phyloP scores from a whole-genome alignment of 768 basidiomycete species.

The Hypholoma fasciculare region DNA sequence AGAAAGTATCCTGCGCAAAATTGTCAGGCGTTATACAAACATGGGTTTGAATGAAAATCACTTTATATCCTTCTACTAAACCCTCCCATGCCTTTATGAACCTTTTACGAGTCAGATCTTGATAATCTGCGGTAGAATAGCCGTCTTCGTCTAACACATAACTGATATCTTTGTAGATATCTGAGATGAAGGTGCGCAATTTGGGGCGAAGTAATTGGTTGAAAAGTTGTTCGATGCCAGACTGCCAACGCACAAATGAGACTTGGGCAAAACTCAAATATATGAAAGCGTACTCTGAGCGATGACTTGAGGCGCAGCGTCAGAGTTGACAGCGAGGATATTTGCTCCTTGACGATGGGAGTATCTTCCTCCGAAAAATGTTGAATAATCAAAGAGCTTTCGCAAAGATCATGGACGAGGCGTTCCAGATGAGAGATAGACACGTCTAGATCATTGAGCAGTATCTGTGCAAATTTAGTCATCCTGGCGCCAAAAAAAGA shows the following conservation, averaged over 20 bases:
- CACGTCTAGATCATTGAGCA: constrained; percentile 92
- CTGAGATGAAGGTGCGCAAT: constrained; percentile 78
- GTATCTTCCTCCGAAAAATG: constrained; percentile 67
- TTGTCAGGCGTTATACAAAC: constrained; percentile 4
- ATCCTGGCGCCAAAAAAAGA: neutral
- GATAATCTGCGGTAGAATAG: constrained; percentile 81
- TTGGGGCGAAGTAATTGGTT: constrained; percentile 91
- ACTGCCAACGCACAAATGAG: constrained; percentile 36
- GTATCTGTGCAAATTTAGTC: constrained; percentile 50
- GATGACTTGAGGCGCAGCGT: constrained; percentile 68
- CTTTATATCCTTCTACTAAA: constrained; percentile 86
- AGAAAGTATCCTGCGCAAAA: constrained; percentile 72
- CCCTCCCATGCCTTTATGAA: constrained; percentile 89
- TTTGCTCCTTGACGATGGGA: constrained; percentile 41
- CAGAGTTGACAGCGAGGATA: constrained; percentile 53
- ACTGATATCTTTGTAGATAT: constrained; percentile 87
- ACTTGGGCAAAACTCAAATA: neutral
- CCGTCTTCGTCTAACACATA: constrained; percentile 90
- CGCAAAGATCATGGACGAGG: constrained; percentile 64
- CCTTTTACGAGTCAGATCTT: constrained; percentile 85
- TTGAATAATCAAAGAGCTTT: constrained; percentile 57
- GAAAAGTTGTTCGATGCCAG: constrained; percentile 91
- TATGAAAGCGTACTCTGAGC: constrained; percentile 55
- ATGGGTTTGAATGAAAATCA: constrained; percentile 27
- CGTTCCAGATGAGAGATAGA: constrained; percentile 89